Conservation (phyloP, 306 rosid species). For the Pueraria montana region DNA sequence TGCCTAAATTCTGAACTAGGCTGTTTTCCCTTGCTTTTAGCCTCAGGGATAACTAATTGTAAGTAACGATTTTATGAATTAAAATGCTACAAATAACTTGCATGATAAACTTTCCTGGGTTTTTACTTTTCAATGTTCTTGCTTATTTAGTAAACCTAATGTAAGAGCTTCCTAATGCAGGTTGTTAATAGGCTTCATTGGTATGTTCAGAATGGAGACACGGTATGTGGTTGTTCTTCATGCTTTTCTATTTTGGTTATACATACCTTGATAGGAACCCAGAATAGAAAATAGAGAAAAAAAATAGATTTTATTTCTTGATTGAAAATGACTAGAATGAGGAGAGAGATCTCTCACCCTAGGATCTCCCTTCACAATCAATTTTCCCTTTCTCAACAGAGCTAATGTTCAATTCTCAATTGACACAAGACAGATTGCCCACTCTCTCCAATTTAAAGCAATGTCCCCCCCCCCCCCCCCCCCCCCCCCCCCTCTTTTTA, state of each 20-base stretch:
- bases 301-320: background rate
- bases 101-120: background rate
- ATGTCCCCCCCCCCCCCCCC: no score
- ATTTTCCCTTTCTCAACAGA: background rate
- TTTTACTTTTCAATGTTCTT: constrained; percentile 26
- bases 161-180: constrained; percentile 50
- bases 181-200: constrained; percentile 73
- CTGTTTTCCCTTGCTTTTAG: constrained; percentile 2
- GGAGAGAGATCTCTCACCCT: background rate
- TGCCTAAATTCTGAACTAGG: background rate
- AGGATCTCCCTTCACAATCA: background rate
- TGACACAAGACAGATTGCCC: background rate
- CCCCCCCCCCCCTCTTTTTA: no score
- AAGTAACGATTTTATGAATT: constrained; percentile 28
- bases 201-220: constrained; percentile 73
- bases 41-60: background rate
- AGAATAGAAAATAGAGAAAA: background rate
- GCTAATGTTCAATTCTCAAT: background rate
- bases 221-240: constrained; percentile 49
- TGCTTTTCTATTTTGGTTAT: constrained; percentile 21
- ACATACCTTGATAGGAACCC: background rate
- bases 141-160: constrained; percentile 34
- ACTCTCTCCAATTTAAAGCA: no score
- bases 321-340: background rate
- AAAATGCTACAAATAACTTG: background rate